Evolutionary conservation across 352 stramenopile species (phyloP), one percentile per base, ranked within the genome.

Genomic region (Blastocystis sp.): DNA sequence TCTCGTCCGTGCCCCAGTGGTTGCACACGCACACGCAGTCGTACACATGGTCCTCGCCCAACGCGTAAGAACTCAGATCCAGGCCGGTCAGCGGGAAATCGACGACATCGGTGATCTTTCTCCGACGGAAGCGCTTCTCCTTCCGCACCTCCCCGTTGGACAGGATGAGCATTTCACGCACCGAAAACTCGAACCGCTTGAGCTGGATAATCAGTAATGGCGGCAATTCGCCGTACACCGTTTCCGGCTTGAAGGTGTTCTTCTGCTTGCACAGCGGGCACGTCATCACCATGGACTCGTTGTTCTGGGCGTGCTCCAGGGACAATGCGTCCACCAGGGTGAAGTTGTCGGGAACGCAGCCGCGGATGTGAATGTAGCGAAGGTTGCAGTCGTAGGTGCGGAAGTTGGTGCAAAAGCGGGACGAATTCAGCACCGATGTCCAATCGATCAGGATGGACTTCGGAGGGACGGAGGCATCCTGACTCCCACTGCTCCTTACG

Each of bases 11-110:
- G 11, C 77, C 77, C 21, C 45, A 38, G 53, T 87, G 77, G n/a
- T 69, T 76, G 28, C 61, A 56, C 43, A 87, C 77, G 52, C 62
- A 88, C n/a, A 97, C 78, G 77, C 91, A 91, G 69, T 93, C 91
- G 45, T 90, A 84, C 14, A 43, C 91, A 17, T 21, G 9, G 40
- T 40, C 41, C 19, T 87, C 45, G 19, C 62, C 77, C 38, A 9
- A 21, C 5, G 14, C 34, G 17, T 60, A 19, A 4, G 40, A 40
- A 9, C 23, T 34, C 23, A 87, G 53, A 48, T 87, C 60, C 65
- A 87, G 40, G 17, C 60, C 60, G 3, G 17, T n/a, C 23, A 78
- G 38, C 21, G 77, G 77, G 43, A 76, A 87, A 5, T 79, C 34
- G 11, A 87, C 77, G 5, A 78, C 19, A 64, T 74, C 65, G 34